Evolutionary conservation across 2,329 filamentous ascomycete species (phyloP), one percentile per base, ranked within the genome.

Genomic region (Microdochium trichocladiopsis): DNA sequence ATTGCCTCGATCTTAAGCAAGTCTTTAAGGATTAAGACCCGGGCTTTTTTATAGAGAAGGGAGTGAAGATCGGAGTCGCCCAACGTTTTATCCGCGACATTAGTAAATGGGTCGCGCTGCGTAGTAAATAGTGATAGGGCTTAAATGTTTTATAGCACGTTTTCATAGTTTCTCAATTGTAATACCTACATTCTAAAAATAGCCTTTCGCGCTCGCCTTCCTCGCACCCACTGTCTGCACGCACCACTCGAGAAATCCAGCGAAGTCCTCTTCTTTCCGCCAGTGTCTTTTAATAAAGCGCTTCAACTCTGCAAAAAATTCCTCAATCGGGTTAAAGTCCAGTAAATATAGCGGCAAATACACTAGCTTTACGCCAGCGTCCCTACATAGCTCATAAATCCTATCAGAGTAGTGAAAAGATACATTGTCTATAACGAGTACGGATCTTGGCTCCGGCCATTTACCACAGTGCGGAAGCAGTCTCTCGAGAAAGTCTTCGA

Each of bases 401-500:
- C 53, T 45, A 3, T 59, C 55, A 33, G 51, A 60, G 36, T 56
- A 53, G 57, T 66, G 57, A n/a, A n/a, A n/a, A n/a, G n/a, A n/a
- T n/a, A n/a, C n/a, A n/a, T n/a, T n/a, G n/a, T n/a, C n/a, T n/a
- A n/a, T n/a, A n/a, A n/a, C n/a, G n/a, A n/a, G n/a, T n/a, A n/a
- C n/a, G n/a, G n/a, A n/a, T n/a, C n/a, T n/a, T n/a, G n/a, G n/a
- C n/a, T n/a, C n/a, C n/a, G n/a, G n/a, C n/a, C n/a, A n/a, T n/a
- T n/a, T n/a, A n/a, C n/a, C n/a, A n/a, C n/a, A n/a, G n/a, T n/a
- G n/a, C n/a, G n/a, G n/a, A n/a, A n/a, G n/a, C n/a, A n/a, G n/a
- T n/a, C n/a, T n/a, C n/a, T n/a, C n/a, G n/a, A n/a, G n/a, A n/a
- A n/a, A n/a, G n/a, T n/a, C n/a, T n/a, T n/a, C n/a, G n/a, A n/a